phyloP scores from a whole-genome alignment of 176 grass and related monocot species.

The Eremochloa ophiuroides region DNA sequence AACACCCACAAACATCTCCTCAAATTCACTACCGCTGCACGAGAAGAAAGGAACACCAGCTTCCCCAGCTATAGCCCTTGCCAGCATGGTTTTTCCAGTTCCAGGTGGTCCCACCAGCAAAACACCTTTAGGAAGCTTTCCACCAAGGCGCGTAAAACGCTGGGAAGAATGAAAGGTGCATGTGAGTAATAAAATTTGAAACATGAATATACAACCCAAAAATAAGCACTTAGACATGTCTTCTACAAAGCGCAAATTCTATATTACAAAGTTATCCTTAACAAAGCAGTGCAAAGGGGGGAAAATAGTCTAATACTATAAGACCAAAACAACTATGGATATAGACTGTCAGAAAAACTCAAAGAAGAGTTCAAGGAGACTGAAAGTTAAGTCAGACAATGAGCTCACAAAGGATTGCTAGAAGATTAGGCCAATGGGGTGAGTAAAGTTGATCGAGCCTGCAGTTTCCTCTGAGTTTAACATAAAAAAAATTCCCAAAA shows the following conservation, averaged over 20 bases:
- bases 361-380: background rate
- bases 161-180: conserved; percentile 32
- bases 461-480: background rate
- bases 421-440: background rate
- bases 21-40: conserved; percentile 91
- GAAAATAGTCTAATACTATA: background rate
- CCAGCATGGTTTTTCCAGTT: conserved; percentile 96
- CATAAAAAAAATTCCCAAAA: background rate
- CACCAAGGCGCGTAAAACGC: conserved; percentile 93
- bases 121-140: conserved; percentile 98
- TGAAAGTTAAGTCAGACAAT: background rate
- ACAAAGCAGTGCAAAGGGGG: background rate
- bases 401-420: background rate
- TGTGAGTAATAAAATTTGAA: conserved; percentile 7
- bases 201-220: background rate
- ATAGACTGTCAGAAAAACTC: background rate
- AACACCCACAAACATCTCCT: conserved; percentile 98
- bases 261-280: background rate
- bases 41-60: conserved; percentile 96
- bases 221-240: background rate
- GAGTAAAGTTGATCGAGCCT: background rate
- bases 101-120: conserved; percentile 92
- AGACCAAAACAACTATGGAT: background rate
- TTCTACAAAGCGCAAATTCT: background rate
- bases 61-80: conserved; percentile 95